Evolutionary conservation across 208 protist species (phyloP).

Genomic region (Novymonas esmeraldas): DNA sequence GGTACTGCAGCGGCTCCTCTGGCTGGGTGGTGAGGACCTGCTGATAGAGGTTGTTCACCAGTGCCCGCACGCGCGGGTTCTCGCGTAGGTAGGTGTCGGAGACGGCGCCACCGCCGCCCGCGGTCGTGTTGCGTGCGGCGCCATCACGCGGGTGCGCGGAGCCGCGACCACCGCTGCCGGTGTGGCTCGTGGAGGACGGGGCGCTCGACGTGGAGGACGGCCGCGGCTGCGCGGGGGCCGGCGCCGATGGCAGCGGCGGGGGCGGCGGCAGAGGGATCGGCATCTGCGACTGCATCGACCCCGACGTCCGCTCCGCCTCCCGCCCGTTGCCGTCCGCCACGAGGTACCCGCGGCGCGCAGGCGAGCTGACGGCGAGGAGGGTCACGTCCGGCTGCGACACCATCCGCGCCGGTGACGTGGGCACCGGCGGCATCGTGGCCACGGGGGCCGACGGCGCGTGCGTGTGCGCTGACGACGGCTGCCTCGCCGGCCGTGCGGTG

Average conservation of each 20-base stretch:
- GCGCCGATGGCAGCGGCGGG: neutral
- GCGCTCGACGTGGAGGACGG: conserved; percentile 2
- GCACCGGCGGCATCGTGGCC: conserved; percentile 10
- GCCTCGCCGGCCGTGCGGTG: neutral
- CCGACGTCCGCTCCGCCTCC: neutral
- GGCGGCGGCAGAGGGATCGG: conserved; percentile 1
- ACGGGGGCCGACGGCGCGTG: conserved; percentile 1
- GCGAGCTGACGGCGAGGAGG: conserved; percentile 14
- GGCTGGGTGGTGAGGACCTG: conserved; percentile 48
- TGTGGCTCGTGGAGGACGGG: neutral
- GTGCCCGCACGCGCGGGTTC: conserved; percentile 28
- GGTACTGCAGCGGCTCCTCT: conserved; percentile 45
- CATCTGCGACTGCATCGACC: neutral
- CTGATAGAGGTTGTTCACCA: conserved; percentile 57
- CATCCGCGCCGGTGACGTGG: conserved; percentile 20
- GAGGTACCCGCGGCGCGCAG: conserved; percentile 22
- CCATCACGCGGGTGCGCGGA: neutral
- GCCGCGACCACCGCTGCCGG: neutral
- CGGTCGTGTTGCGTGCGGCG: conserved; percentile 1
- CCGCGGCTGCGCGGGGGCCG: neutral
- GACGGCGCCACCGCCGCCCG: conserved; percentile 5
- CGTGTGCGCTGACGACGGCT: neutral
- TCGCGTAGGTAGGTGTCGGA: conserved; percentile 18
- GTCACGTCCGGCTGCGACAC: conserved; percentile 21
- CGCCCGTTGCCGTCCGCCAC: conserved; percentile 16